Evolutionary conservation across 2,329 filamentous ascomycete species (phyloP).

Genomic region (Colletotrichum salicis): DNA sequence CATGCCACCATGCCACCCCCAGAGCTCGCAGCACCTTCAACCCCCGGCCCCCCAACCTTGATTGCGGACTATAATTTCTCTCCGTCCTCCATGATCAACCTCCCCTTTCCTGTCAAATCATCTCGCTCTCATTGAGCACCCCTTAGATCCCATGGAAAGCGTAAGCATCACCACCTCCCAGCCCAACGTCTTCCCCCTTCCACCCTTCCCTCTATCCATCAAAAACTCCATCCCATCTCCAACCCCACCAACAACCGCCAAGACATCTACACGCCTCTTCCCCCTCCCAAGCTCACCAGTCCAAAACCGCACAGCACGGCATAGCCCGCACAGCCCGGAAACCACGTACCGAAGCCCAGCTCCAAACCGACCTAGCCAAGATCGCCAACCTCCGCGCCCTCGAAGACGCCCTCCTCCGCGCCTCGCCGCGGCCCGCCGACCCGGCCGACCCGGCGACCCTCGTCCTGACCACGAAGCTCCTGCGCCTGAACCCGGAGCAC

Average conservation of each 20-base stretch:
- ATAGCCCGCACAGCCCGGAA: conserved; percentile 74
- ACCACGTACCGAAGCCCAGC: conserved; percentile 74
- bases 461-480: conserved; percentile 75
- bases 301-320: conserved; percentile 72
- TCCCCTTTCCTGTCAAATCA: neutral
- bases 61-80: conserved; percentile 2
- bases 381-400: conserved; percentile 81
- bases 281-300: conserved; percentile 10
- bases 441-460: conserved; percentile 64
- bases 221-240: neutral
- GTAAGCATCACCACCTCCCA: conserved; percentile 38
- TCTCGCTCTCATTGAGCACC: conserved; percentile 19
- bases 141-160: conserved; percentile 33
- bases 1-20: neutral
- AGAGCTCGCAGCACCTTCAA: conserved; percentile 26
- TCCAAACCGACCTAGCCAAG: conserved; percentile 76
- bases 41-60: neutral
- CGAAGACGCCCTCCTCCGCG: conserved; percentile 54
- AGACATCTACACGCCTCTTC: neutral
- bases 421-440: conserved; percentile 28
- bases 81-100: conserved; percentile 13
- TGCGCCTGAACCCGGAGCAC: conserved; percentile 85
- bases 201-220: neutral
- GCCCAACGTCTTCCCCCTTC: neutral
- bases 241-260: neutral